A percentile compares a stretch with the other conserved stretches of the same genome.
Evolutionary conservation across 1,139 yeast genomes (phyloP).

Genomic region (Debaryomyces subglobosus): DNA sequence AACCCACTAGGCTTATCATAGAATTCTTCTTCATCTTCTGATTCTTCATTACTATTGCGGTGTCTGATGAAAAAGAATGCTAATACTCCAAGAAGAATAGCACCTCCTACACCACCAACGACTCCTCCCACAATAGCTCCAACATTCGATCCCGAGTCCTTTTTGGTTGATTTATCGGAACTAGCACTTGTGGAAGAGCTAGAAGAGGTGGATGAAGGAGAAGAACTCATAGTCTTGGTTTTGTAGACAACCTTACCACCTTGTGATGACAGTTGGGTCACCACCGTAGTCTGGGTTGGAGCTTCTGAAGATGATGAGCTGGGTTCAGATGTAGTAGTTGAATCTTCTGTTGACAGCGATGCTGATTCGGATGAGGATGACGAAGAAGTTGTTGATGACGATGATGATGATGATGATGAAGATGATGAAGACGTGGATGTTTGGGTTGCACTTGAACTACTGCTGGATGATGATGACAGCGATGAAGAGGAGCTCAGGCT

Average conservation of each 20-base stretch:
- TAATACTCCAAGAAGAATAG: constrained; percentile 46
- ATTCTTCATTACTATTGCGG: constrained; percentile 43
- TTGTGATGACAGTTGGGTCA: constrained; percentile 18
- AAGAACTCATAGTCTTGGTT: constrained; percentile 24
- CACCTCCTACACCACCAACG: constrained; percentile 61
- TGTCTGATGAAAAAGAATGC: constrained; percentile 53
- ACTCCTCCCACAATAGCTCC: constrained; percentile 74
- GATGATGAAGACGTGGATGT: constrained; percentile 24
- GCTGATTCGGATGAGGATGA: constrained; percentile 7
- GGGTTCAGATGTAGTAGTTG: neutral
- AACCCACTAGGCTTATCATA: constrained; percentile 36
- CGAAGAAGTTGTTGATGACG: constrained; percentile 19
- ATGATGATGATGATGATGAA: constrained; percentile 22
- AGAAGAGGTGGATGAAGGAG: constrained; percentile 17
- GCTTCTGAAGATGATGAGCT: constrained; percentile 7
- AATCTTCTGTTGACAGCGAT: neutral
- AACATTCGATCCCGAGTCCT: constrained; percentile 22
- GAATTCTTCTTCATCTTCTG: constrained; percentile 51
- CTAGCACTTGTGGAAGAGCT: constrained; percentile 10
- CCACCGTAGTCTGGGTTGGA: constrained; percentile 9
- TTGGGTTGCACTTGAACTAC: neutral
- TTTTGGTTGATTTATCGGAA: constrained; percentile 7
- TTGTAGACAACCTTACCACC: constrained; percentile 20
- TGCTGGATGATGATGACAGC: neutral
- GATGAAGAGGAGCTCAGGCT: neutral